Evolutionary conservation across 306 rosid species (phyloP).

Genomic region (Lupinus albus): DNA sequence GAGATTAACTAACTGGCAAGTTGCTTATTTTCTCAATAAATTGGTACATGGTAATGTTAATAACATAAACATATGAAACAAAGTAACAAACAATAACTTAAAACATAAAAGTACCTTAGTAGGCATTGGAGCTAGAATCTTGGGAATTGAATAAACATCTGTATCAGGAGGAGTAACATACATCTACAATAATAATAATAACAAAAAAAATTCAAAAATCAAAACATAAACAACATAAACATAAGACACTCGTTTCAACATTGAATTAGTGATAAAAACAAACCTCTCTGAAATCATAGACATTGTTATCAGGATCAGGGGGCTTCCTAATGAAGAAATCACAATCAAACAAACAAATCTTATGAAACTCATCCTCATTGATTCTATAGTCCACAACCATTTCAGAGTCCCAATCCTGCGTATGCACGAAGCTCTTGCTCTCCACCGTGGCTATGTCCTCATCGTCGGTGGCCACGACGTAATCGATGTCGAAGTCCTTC

Average conservation of each 20-base stretch:
- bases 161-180: constrained; percentile 98
- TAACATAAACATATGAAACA: neutral
- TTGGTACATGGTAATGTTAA: neutral
- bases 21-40: neutral
- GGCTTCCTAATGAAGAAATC: constrained; percentile 89
- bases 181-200: constrained; percentile 53
- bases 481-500: constrained; percentile 91
- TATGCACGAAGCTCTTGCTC: constrained; percentile 70
- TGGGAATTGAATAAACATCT: constrained; percentile 87
- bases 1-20: neutral
- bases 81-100: neutral
- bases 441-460: constrained; percentile 62
- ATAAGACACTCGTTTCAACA: no score
- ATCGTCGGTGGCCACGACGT: constrained; percentile 45
- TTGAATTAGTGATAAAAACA: neutral
- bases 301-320: constrained; percentile 84
- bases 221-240: neutral
- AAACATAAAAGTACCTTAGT: constrained; percentile 57
- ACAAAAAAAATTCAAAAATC: constrained; percentile 3
- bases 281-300: constrained; percentile 93
- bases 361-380: constrained; percentile 87
- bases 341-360: constrained; percentile 73
- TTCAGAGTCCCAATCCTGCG: constrained; percentile 86
- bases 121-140: constrained; percentile 93
- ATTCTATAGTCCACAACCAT: constrained; percentile 81